phyloP scores from a whole-genome alignment of 805 yeast species.

The Yarrowia sp. region DNA sequence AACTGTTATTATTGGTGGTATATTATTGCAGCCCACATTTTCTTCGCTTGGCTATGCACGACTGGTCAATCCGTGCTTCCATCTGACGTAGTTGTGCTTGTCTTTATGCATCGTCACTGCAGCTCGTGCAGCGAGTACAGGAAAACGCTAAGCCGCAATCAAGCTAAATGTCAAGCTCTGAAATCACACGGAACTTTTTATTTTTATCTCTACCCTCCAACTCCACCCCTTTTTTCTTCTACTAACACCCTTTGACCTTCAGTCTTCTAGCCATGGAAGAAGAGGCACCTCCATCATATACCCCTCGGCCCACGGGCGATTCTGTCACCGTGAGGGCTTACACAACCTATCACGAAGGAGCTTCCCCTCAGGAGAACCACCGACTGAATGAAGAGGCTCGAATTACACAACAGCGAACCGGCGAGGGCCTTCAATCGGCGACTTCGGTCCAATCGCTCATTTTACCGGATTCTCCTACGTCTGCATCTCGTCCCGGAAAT shows the following conservation, averaged over 20 bases:
- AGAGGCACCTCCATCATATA: constrained; percentile 11
- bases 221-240: background rate
- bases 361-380: constrained; percentile 17
- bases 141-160: constrained; percentile 12
- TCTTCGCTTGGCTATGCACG: background rate
- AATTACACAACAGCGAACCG: background rate
- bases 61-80: background rate
- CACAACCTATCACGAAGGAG: constrained; percentile 14
- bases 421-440: background rate
- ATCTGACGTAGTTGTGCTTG: background rate
- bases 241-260: background rate
- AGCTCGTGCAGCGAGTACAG: background rate
- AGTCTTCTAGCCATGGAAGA: constrained; percentile 5
- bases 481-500: background rate
- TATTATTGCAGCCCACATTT: too few species aligned
- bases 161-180: background rate
- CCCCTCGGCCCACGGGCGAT: constrained; percentile 1
- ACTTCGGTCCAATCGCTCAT: constrained; percentile 1
- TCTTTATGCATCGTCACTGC: background rate
- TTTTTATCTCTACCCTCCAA: background rate
- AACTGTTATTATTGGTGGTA: too few species aligned
- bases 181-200: background rate
- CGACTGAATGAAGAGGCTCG: background rate
- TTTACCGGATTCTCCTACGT: background rate
- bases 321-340: constrained; percentile 17